Base-by-base conservation (phyloP, 345 rosid genomes). In the Trapa incisa region DNA sequence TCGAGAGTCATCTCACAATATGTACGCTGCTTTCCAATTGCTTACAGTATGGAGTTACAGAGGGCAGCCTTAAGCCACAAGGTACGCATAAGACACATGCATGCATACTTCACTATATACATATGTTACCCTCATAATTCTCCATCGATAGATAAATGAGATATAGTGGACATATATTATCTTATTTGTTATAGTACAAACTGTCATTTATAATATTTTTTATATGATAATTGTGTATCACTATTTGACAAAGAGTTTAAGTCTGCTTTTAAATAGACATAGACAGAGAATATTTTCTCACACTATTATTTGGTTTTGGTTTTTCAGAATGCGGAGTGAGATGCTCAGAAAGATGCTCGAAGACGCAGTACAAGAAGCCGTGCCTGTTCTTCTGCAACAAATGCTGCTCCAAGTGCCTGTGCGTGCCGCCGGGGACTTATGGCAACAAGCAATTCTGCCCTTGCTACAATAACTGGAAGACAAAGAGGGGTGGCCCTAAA, bases 361-460 rank as follows among this genome's bases (percentile, higher is more conserved):
- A 67, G 64, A 86, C 89, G 53, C 77, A 77, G 39, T 71, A 76
- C 72, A 72, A 67, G 77, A 80, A 85, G 73, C 81, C 88, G 48
- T 87, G 89, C 79, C 47, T 87, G 71, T 85, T 85, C 80, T 87
- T 85, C 68, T 87, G 92, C 67, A 72, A 80, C 0, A 85, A 85
- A 67, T 87, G 92, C 74, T 85, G 92, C 57, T 83, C 73, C 33
- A 73, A 71, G 75, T 87, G 92, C 85, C 66, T 81, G 77, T 87
- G 93, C 70, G 91, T 82, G 68, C 91, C 91, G 38, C 81, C 88
- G 39, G 91, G 91, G 12, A 76, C 81, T 8, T 82, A 80, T 15
- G 86, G 86, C 6, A 80, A 80, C 83, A 84, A 84, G 82, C 75
- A 77, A 42, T 62, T 69, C 56, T 84, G 88, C 71, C 88, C 88